These are phyloP conservation scores for Trichoderma cornu-damae DNA, from an alignment of 2,329 filamentous ascomycete genomes.

Conservation along the genomic window DNA sequence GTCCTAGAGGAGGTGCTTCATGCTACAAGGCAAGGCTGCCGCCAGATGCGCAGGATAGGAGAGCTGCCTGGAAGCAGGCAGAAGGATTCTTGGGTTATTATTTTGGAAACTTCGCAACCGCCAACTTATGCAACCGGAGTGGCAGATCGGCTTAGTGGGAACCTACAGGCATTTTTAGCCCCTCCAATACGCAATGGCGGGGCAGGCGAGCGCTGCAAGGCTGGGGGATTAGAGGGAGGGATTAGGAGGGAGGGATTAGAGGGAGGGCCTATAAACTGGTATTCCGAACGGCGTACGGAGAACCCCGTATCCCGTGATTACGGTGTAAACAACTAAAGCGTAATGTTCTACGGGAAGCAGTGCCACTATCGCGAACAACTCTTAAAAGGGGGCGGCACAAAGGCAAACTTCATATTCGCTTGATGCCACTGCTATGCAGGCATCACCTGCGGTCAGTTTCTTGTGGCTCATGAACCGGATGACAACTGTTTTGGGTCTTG, in stretches of 20 bases:
- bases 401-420: background rate
- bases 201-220: background rate
- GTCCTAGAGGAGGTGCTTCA: conserved; percentile 14
- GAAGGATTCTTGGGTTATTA: conserved; percentile 4
- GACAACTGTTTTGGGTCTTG: background rate
- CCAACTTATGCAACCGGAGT: background rate
- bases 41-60: background rate
- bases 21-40: conserved; percentile 15
- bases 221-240: background rate
- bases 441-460: background rate
- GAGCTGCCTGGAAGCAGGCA: conserved; percentile 19
- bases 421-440: background rate
- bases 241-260: too few relatives aligned
- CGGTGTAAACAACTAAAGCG: background rate
- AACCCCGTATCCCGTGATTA: too few relatives aligned
- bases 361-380: background rate
- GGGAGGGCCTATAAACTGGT: too few relatives aligned
- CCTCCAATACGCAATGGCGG: conserved; percentile 17
- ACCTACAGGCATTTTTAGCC: background rate
- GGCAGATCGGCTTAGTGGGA: background rate
- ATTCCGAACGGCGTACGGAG: too few relatives aligned
- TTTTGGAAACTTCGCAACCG: background rate
- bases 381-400: conserved; percentile 7
- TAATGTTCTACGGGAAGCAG: background rate
- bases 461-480: background rate